Conservation (phyloP, 345 rosid genomes). For the Geranium brycei region DNA sequence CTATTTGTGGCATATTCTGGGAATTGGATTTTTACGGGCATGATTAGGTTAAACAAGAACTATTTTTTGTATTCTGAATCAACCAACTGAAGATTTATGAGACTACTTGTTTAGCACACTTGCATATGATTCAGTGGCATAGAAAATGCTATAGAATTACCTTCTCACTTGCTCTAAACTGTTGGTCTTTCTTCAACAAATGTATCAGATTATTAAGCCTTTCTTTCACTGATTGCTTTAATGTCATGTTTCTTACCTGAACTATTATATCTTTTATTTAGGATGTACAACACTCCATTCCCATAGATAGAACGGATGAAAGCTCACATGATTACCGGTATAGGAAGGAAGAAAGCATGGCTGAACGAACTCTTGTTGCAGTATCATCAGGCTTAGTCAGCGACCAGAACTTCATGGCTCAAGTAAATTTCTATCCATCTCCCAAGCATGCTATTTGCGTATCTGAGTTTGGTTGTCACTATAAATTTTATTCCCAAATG, state of each 20-base stretch:
- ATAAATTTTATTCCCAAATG: too few species aligned
- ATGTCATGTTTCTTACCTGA: background rate
- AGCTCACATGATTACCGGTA: slow-evolving; percentile 29
- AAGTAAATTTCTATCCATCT: slow-evolving; percentile 35
- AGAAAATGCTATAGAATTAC: too few species aligned
- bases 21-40: background rate
- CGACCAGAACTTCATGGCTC: slow-evolving; percentile 17
- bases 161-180: background rate
- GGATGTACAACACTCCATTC: slow-evolving; percentile 30
- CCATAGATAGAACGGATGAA: slow-evolving; percentile 18
- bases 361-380: slow-evolving; percentile 33
- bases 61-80: background rate
- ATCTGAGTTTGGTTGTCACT: too few species aligned
- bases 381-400: slow-evolving; percentile 26
- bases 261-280: slow-evolving; percentile 2
- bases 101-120: background rate
- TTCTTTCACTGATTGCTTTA: background rate
- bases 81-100: background rate
- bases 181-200: background rate
- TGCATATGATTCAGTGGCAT: background rate
- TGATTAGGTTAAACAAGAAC: background rate
- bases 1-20: too few species aligned
- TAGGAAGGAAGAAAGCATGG: slow-evolving; percentile 29
- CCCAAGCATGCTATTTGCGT: too few species aligned
- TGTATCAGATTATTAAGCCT: background rate